Evolutionary conservation across 2,329 filamentous ascomycete genomes (phyloP), one percentile per base, ranked within the genome.

Genomic region (Colletotrichum costaricense): DNA sequence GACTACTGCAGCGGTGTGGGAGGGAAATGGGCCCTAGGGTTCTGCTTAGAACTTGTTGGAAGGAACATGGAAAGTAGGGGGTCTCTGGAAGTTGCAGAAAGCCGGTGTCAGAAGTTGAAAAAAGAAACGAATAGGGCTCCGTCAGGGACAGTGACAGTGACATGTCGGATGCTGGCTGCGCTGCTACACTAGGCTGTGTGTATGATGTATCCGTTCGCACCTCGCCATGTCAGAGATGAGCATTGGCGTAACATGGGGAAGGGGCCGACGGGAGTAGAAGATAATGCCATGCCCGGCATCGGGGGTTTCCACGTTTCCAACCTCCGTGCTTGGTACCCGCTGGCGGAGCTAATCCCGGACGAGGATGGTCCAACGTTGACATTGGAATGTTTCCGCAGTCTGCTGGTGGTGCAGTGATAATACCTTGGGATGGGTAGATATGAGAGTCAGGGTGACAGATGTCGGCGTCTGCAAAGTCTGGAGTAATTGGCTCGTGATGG

Each of bases 121-220:
- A 73, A 73, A 62, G 62, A 54, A 70, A 70, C 49, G 19, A 42
- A 26, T 55, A 8, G 26, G 59, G 46, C 70, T 49, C 55, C 42
- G 52, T 38, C 38, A 60, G 69, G 52, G 42, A 73, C 24, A 9
- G 24, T 46, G 67, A 60, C 38, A 60, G 33, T 57, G 67, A 60
- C 55, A 69, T 69, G 70, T 49, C 59, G 69, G 46, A 69, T 69
- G 66, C 54, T 69, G 30, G 66, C 42, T 69, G 30, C 69, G 55
- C 24, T 59, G 52, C 69, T 28, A 69, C 56, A 19, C 30, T 33
- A 1, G 33, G 11, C 11, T 33, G 33, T 11, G 33, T 12, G 33
- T 33, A 33, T 33, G 33, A 33, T 33, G 35, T 9, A 56, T 67
- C 26, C 5, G n/a, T 69, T 69, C 9, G 54, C n/a, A 72, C 19